phyloP scores from a whole-genome alignment of 768 basidiomycete species.

The Lactarius evosmus region DNA sequence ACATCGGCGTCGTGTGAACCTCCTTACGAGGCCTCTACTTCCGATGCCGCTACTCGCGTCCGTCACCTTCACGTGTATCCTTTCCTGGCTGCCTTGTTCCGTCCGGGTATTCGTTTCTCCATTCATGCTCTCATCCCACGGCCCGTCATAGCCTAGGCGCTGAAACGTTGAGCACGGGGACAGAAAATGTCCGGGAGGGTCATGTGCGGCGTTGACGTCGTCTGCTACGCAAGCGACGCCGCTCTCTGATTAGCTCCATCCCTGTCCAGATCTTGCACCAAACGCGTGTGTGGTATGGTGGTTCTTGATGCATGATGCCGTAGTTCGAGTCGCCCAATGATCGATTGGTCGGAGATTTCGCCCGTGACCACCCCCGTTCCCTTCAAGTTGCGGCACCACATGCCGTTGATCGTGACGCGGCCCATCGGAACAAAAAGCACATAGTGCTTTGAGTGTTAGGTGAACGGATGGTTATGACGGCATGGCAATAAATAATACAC shows the following conservation, averaged over 20 bases:
- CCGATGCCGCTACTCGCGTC: background rate
- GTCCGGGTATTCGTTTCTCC: background rate
- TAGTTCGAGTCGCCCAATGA: background rate
- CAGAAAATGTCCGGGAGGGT: background rate
- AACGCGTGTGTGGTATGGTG: background rate
- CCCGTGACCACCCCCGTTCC: background rate
- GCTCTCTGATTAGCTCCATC: background rate
- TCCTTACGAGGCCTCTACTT: background rate
- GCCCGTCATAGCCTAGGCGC: background rate
- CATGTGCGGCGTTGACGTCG: background rate
- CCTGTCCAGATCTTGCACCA: background rate
- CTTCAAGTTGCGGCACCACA: no score
- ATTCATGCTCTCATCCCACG: background rate
- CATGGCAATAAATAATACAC: background rate
- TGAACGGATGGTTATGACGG: background rate
- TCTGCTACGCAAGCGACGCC: background rate
- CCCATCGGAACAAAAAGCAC: background rate
- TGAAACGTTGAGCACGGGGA: background rate
- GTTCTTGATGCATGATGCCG: slow-evolving; percentile 1
- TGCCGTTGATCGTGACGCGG: background rate
- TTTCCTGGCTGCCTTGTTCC: background rate
- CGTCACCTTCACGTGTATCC: background rate
- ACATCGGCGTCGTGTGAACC: background rate
- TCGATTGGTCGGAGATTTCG: background rate
- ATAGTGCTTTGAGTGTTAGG: background rate